Evolutionary conservation across 2,329 filamentous ascomycete species (phyloP).

Genomic region (Diaporthe sp.): DNA sequence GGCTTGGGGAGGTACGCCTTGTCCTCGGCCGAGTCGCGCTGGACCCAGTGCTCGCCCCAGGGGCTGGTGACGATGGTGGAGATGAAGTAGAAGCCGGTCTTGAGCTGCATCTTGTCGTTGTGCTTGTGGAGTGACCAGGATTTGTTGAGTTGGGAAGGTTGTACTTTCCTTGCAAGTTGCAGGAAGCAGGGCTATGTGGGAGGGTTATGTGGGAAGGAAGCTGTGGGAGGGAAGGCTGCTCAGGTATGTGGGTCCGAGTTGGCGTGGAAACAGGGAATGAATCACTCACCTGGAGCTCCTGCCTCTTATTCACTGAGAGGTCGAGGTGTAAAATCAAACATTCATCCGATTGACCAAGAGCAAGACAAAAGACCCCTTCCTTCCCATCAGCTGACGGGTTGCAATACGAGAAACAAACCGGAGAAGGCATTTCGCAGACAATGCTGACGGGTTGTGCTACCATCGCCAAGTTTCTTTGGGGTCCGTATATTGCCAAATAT

Average conservation of each 20-base stretch:
- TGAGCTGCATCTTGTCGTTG: conserved; percentile 30
- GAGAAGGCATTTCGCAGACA: background rate
- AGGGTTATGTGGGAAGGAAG: background rate
- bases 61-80: conserved; percentile 34
- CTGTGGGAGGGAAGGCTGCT: background rate
- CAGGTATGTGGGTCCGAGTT: background rate
- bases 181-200: no score
- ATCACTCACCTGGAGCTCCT: background rate
- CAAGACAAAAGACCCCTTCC: background rate
- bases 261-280: background rate
- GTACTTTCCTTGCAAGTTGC: background rate
- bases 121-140: background rate
- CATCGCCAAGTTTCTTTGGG: background rate
- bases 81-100: conserved; percentile 30
- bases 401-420: background rate
- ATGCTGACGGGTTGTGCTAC: conserved; percentile 1
- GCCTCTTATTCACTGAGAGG: background rate
- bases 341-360: background rate
- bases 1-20: conserved; percentile 9
- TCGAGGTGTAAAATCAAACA: no score
- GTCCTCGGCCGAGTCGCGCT: conserved; percentile 14
- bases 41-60: conserved; percentile 34
- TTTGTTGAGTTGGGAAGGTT: background rate
- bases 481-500: background rate
- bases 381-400: background rate